These are phyloP conservation scores for Iberis pinnata DNA, from an alignment of 345 rosid genomes.

Conservation along the genomic window DNA sequence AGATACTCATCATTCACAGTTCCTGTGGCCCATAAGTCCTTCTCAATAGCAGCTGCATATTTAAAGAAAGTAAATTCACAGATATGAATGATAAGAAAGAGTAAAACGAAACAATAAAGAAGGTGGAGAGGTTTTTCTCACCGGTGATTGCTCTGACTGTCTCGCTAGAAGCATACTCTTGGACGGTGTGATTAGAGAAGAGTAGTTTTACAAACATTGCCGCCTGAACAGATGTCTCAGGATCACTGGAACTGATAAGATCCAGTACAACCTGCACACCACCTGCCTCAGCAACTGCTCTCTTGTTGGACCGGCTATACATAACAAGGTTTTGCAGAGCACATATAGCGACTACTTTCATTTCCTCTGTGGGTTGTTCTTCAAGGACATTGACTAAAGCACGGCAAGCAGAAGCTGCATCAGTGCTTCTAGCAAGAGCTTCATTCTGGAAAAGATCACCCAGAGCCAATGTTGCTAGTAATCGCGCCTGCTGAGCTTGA, in stretches of 20 bases:
- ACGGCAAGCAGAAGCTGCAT: slow-evolving; percentile 94
- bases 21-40: slow-evolving; percentile 96
- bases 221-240: slow-evolving; percentile 94
- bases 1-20: slow-evolving; percentile 92
- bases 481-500: slow-evolving; percentile 90
- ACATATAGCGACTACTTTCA: slow-evolving; percentile 98
- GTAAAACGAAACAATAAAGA: background rate
- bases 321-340: slow-evolving; percentile 95
- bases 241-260: slow-evolving; percentile 89
- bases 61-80: slow-evolving; percentile 3
- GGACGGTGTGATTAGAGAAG: slow-evolving; percentile 94
- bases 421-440: slow-evolving; percentile 88
- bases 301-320: slow-evolving; percentile 90
- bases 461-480: slow-evolving; percentile 88
- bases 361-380: slow-evolving; percentile 99
- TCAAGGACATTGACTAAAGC: slow-evolving; percentile 95
- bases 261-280: slow-evolving; percentile 97
- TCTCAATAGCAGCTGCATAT: slow-evolving; percentile 93
- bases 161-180: slow-evolving; percentile 98
- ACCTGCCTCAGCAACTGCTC: slow-evolving; percentile 99
- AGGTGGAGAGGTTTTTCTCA: slow-evolving; percentile 26
- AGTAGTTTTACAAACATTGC: slow-evolving; percentile 93
- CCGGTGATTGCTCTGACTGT: slow-evolving; percentile 99
- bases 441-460: slow-evolving; percentile 98
- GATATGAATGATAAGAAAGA: background rate